Conservation (phyloP, 2,329 filamentous ascomycete genomes). For the Monosporascus sp. region DNA sequence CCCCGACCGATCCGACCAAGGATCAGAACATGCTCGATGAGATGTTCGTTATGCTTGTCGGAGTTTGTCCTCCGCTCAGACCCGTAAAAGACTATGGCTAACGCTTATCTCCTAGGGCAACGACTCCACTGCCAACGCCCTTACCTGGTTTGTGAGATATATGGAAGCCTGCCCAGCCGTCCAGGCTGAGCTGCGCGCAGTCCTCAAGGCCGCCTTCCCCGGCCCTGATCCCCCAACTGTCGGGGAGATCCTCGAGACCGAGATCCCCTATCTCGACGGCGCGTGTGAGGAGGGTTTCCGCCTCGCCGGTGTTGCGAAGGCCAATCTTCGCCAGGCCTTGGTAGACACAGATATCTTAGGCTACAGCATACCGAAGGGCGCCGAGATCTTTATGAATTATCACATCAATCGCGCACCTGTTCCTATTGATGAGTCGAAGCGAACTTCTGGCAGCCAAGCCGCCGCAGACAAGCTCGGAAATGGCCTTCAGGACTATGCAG, state of each 20-base stretch:
- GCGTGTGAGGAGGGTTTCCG: conserved; percentile 8
- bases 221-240: conserved; percentile 1
- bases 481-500: conserved; percentile 15
- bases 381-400: conserved; percentile 17
- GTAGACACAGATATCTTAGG: conserved; percentile 11
- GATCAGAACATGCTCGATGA: conserved; percentile 10
- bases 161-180: conserved; percentile 9
- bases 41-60: conserved; percentile 11
- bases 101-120: conserved; percentile 5
- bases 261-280: conserved; percentile 10
- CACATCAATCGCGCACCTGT: conserved; percentile 12
- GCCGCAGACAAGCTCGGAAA: conserved; percentile 21
- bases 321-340: conserved; percentile 6
- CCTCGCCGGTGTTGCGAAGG: conserved; percentile 5
- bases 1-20: conserved; percentile 2
- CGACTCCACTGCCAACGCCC: conserved; percentile 10
- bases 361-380: conserved; percentile 10
- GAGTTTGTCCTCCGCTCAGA: not conserved
- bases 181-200: conserved; percentile 4
- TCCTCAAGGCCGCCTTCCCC: conserved; percentile 4
- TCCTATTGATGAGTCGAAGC: conserved; percentile 21
- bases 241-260: conserved; percentile 8
- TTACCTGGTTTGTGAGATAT: conserved; percentile 11
- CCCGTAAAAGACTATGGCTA: not conserved
- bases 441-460: conserved; percentile 23